Evolutionary conservation across 2,329 filamentous ascomycete species (phyloP), one percentile per base, ranked within the genome.

Genomic region (Xylaria sp.): DNA sequence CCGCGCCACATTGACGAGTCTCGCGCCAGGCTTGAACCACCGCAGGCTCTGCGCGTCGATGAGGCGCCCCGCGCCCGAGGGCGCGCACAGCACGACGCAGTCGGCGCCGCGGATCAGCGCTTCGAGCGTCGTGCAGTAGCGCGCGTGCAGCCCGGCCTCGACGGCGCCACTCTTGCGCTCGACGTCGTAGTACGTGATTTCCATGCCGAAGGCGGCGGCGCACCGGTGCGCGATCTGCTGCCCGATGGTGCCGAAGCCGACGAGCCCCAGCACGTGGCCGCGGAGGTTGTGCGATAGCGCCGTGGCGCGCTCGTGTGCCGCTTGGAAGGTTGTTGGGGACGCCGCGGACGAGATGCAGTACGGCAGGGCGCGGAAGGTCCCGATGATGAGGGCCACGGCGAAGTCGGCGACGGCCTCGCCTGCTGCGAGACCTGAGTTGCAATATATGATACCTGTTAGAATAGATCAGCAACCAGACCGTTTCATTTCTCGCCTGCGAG

Each of bases 381-480:
- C 86, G 59, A 94, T 86, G 73, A 94, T 87, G 73, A 91, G 86
- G 75, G 89, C 90, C 49, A 92, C 83, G 20, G 90, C 88, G 70
- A 92, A 88, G 78, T 94, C 92, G 60, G 91, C 91, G 1, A 93
- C 91, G 4, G 91, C 88, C 75, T 94, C 91, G 7, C 90, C 90
- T 43, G 90, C 90, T 0, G 91, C 90, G 1, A 89, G 85, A 1
- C 90, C 91, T 2, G 89, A 86, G 80, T 94, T 93, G 83, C 91
- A 93, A 80, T 93, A 94, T 61, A 91, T 80, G 70, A 92, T 87
- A 46, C 89, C 86, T 86, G 59, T 46, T 8, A 1, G n/a, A 13
- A 15, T 39, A 18, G 2, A 8, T 65, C 4, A 60, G 28, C 68
- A 28, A 49, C 33, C 12, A 25, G 36, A 55, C n/a, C 2, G 33